Base-by-base conservation (phyloP, 208 protist genomes). In the Leptomonas seymouri region DNA sequence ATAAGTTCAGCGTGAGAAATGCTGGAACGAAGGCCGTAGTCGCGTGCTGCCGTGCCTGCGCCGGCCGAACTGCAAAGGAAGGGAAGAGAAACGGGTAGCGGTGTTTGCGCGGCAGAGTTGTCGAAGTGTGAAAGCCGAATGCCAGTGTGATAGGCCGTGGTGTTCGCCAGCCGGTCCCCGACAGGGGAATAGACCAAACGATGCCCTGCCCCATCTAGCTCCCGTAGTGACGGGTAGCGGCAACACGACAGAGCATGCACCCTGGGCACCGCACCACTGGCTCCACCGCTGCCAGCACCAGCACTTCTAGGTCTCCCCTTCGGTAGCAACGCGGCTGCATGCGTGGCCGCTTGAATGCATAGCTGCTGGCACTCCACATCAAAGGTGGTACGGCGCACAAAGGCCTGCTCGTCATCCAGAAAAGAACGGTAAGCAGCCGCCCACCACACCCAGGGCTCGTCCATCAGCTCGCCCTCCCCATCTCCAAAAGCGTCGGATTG, bases 371-470 rank as follows among this genome's bases (percentile, higher is more conserved):
- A 93, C n/a, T 83, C 83, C 16, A 91, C 79, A 31, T 93, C 87
- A 65, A 93, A 96, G 28, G 72, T 83, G 12, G 86, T 86, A 54
- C 90, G 86, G 60, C 81, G 70, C 54, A 93, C 90, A 64, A 96
- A 92, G 11, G 79, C 79, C 64, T 87, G 76, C 67, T 93, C 84
- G 57, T 82, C 76, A 63, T 93, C 84, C 23, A 96, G 72, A 51
- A 93, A 96, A 23, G 65, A 65, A 28, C 88, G 77, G 74, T 96
- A 96, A 21, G 84, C 90, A 21, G 61, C 75, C 1, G 78, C 81
- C 90, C 90, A 96, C 77, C 83, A 81, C 65, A 84, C 67, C 88
- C 90, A 96, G 45, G 71, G 53, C 59, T 70, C 67, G 59, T 60
- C 77, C 57, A 55, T 76, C 34, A 31, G 61, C 41, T 66, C 66